These are phyloP conservation scores for Penicillium janthinellum DNA, from an alignment of 2,329 filamentous ascomycete genomes.

Conservation along the genomic window DNA sequence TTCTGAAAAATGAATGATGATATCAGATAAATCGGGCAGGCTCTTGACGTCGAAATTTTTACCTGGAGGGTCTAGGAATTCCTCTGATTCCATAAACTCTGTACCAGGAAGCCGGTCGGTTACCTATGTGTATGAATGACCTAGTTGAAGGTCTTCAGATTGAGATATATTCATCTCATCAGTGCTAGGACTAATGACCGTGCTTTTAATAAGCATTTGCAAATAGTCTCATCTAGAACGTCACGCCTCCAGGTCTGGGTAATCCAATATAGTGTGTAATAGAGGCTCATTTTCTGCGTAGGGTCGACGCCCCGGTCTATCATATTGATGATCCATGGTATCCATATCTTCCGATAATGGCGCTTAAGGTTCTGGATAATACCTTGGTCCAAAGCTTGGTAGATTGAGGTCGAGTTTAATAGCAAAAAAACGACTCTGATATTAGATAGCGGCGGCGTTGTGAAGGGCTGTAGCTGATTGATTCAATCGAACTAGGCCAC, in stretches of 20 bases:
- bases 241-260: neutral
- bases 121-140: neutral
- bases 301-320: constrained; percentile 6
- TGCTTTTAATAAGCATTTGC: constrained; percentile 3
- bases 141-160: neutral
- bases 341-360: constrained; percentile 5
- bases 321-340: constrained; percentile 10
- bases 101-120: neutral
- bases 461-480: too few relatives aligned
- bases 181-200: neutral
- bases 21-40: neutral
- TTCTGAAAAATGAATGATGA: neutral
- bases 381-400: constrained; percentile 18
- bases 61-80: neutral
- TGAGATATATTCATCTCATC: neutral
- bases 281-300: constrained; percentile 2
- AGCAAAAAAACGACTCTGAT: constrained; percentile 15
- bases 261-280: constrained; percentile 7
- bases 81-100: neutral
- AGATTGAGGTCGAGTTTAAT: constrained; percentile 10
- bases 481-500: too few relatives aligned
- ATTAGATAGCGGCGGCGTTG: constrained; percentile 13
- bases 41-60: neutral
- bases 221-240: constrained; percentile 4
- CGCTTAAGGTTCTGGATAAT: constrained; percentile 12